phyloP scores from a whole-genome alignment of 768 basidiomycete genomes.

The Naganishia randhawae region DNA sequence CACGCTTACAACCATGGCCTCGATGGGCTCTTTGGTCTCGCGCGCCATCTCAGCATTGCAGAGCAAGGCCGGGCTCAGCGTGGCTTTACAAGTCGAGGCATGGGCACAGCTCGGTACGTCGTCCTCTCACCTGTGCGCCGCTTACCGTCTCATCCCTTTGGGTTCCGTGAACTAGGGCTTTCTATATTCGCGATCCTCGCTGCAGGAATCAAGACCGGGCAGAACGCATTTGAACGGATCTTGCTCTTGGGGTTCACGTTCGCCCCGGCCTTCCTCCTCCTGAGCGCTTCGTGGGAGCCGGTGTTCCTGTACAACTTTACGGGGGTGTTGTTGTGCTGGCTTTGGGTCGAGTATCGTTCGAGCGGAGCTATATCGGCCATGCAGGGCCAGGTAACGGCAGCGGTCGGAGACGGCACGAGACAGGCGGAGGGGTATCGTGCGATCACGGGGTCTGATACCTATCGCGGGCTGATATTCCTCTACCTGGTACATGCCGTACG shows the following conservation, averaged over 20 bases:
- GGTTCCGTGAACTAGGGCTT: background rate
- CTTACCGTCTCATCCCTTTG: background rate
- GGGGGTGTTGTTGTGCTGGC: conserved; percentile 64
- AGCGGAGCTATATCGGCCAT: background rate
- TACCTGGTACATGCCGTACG: conserved; percentile 74
- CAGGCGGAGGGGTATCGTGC: background rate
- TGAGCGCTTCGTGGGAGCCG: conserved; percentile 77
- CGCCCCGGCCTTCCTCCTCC: conserved; percentile 68
- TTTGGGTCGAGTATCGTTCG: conserved; percentile 58
- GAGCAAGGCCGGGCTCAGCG: background rate
- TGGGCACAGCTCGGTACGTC: conserved; percentile 12
- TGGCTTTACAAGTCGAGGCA: background rate
- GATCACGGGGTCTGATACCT: conserved; percentile 6
- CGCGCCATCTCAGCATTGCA: conserved; percentile 3
- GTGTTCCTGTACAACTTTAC: conserved; percentile 73
- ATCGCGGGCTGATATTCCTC: conserved; percentile 66
- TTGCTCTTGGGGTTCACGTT: conserved; percentile 64
- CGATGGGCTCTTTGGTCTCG: conserved; percentile 4
- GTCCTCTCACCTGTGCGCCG: background rate
- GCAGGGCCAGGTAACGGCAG: background rate
- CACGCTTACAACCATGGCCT: background rate
- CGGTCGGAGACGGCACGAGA: background rate
- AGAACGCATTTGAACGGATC: conserved; percentile 35
- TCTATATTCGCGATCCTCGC: conserved; percentile 27
- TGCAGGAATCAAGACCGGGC: conserved; percentile 31